Evolutionary conservation across 352 stramenopile species (phyloP).

Genomic region (Phytophthora crassamura): DNA sequence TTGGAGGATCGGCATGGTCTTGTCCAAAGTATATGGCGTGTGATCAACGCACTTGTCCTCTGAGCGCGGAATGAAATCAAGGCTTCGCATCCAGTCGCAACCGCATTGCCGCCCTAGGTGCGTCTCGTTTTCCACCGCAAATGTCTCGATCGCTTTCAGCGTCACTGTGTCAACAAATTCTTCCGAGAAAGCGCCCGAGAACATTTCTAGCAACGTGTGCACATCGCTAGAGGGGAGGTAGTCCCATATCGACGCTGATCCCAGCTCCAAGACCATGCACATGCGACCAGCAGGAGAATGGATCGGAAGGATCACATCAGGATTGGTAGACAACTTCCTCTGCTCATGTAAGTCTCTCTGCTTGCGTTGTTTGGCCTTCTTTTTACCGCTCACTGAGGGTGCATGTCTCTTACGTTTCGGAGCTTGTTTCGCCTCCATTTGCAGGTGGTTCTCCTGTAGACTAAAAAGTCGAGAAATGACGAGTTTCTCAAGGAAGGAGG

Average conservation of each 20-base stretch:
- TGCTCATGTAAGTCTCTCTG: too few relatives aligned
- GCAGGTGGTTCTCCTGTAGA: too few relatives aligned
- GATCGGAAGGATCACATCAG: neutral
- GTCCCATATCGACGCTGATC: constrained; percentile 1
- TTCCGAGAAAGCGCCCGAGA: neutral
- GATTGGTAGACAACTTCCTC: too few relatives aligned
- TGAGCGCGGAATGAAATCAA: neutral
- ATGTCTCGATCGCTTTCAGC: neutral
- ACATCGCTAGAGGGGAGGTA: neutral
- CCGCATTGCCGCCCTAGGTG: constrained; percentile 7
- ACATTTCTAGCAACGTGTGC: neutral
- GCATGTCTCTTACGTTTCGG: too few relatives aligned
- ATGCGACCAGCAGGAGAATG: neutral
- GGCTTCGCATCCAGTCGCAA: constrained; percentile 16
- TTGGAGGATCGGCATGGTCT: neutral
- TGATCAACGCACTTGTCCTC: neutral
- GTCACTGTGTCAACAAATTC: neutral
- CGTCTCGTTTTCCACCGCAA: constrained; percentile 15
- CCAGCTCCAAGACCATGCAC: constrained; percentile 9
- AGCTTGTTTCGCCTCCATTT: too few relatives aligned
- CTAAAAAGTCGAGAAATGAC: too few relatives aligned
- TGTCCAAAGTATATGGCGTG: neutral
- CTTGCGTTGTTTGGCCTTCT: too few relatives aligned
- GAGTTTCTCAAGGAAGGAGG: too few relatives aligned
- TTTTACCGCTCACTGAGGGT: too few relatives aligned